Evolutionary conservation across 176 grass and related monocot species (phyloP), one percentile per base, ranked within the genome.

Genomic region (Aegilops tauschii): DNA sequence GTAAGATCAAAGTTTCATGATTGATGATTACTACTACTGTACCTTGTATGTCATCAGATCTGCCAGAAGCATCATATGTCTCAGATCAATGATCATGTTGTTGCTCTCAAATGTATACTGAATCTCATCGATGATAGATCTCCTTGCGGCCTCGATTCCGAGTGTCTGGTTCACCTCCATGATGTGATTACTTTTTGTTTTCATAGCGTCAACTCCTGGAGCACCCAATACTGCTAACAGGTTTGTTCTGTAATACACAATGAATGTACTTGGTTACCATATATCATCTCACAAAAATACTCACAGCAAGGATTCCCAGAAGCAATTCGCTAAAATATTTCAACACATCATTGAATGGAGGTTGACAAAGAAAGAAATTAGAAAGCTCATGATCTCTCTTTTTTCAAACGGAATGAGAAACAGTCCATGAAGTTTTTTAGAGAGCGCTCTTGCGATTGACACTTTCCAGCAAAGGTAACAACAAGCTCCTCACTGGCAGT

Each of bases 31-130:
- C 3, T 65, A 61, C n/a, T 52, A 37, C 8, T 78, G 31, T 80
- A 94, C 93, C 88, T 95, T 98, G 69, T 95, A 98, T 82, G 96
- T 98, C 96, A 98, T 98, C 73, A 98, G 88, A 90, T 98, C 96
- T 79, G 92, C 96, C 72, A 98, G 87, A 80, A 98, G 96, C 91
- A 94, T 95, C 96, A 98, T 98, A 87, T 98, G 93, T 78, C 96
- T 91, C 69, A 69, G 67, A 91, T 98, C 96, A 66, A 95, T 98
- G 63, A 89, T 95, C 96, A 98, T 98, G 13, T 90, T 92, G 86
- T 98, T 86, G 42, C 75, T 76, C 42, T 78, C 79, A 92, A 98
- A 95, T 27, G 91, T 95, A 37, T 82, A 83, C 21, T 92, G 72
- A 84, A 98, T 98, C 83, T 98, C 92, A 79, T 94, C 69, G 20